phyloP scores from a whole-genome alignment of 371 early-diverging fungal genomes.

The Rozella allomycis region DNA sequence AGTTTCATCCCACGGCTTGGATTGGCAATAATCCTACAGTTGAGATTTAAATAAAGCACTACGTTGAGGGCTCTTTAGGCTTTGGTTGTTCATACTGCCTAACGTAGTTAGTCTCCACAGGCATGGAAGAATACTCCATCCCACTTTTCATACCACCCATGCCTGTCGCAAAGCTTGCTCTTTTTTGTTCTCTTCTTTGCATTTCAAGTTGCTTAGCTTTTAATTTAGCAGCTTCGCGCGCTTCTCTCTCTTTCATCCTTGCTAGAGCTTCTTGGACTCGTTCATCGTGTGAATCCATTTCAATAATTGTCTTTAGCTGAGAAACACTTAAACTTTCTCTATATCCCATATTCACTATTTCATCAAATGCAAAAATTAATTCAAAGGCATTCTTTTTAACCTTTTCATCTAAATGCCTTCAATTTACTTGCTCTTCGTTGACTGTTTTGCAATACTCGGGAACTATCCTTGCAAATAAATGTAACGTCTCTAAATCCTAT shows the following conservation, averaged over 20 bases:
- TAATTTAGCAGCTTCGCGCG: slow-evolving; percentile 78
- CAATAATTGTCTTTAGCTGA: slow-evolving; percentile 46
- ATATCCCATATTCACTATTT: slow-evolving; percentile 74
- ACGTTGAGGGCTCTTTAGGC: no score
- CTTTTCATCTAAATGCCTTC: slow-evolving; percentile 6
- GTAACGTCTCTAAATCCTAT: slow-evolving; percentile 81
- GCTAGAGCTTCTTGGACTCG: neutral
- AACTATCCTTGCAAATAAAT: slow-evolving; percentile 76
- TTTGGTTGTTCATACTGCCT: no score
- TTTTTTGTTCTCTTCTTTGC: slow-evolving; percentile 54
- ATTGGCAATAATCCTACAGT: no score
- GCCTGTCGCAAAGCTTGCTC: slow-evolving; percentile 23
- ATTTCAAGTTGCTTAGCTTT: slow-evolving; percentile 73
- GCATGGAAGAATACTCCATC: slow-evolving; percentile 3
- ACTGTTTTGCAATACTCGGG: slow-evolving; percentile 46
- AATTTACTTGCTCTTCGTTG: slow-evolving; percentile 9
- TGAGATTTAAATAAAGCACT: no score
- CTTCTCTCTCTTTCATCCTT: slow-evolving; percentile 85
- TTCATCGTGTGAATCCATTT: slow-evolving; percentile 2
- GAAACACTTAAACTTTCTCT: slow-evolving; percentile 56
- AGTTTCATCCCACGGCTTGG: slow-evolving; percentile 87
- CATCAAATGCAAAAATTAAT: slow-evolving; percentile 78
- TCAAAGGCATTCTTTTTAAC: slow-evolving; percentile 52
- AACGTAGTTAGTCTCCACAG: no score
- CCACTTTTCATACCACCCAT: slow-evolving; percentile 19